Conservation (phyloP, 495 filamentous ascomycete species). For the Acidomyces sp. region DNA sequence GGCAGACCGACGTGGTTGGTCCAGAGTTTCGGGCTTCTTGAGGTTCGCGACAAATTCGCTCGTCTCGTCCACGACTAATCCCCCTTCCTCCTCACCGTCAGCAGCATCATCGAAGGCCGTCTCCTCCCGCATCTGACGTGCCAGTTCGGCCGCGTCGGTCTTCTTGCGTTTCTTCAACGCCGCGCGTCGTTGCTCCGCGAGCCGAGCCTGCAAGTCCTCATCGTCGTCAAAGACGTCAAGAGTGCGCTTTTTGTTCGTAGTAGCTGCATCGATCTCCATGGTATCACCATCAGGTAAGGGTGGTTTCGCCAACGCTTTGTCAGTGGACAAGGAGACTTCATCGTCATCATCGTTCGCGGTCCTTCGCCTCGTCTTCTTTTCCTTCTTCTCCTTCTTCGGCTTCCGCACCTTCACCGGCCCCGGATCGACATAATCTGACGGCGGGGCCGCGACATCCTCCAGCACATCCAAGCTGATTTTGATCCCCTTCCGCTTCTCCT, state of each 20-base stretch:
- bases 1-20: conserved; percentile 37
- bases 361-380: conserved; percentile 42
- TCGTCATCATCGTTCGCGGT: conserved; percentile 60
- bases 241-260: conserved; percentile 43
- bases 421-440: conserved; percentile 77
- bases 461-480: conserved; percentile 64
- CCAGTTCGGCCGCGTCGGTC: conserved; percentile 70
- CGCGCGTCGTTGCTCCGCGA: conserved; percentile 64
- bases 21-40: conserved; percentile 49
- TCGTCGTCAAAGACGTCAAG: conserved; percentile 77
- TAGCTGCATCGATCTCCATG: conserved; percentile 62
- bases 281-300: conserved; percentile 39
- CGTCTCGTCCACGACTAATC: conserved; percentile 85
- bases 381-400: conserved; percentile 81
- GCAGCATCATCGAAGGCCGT: conserved; percentile 42
- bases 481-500: conserved; percentile 50
- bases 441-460: conserved; percentile 47
- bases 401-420: conserved; percentile 82
- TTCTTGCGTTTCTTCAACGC: conserved; percentile 87
- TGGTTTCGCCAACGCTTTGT: conserved; percentile 22
- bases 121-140: conserved; percentile 67
- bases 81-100: conserved; percentile 46
- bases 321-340: conserved; percentile 38
- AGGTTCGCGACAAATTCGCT: conserved; percentile 86
- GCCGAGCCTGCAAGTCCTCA: conserved; percentile 76